Base-by-base conservation (phyloP, 495 filamentous ascomycete genomes). In the Aspergillus saccharolyticus region DNA sequence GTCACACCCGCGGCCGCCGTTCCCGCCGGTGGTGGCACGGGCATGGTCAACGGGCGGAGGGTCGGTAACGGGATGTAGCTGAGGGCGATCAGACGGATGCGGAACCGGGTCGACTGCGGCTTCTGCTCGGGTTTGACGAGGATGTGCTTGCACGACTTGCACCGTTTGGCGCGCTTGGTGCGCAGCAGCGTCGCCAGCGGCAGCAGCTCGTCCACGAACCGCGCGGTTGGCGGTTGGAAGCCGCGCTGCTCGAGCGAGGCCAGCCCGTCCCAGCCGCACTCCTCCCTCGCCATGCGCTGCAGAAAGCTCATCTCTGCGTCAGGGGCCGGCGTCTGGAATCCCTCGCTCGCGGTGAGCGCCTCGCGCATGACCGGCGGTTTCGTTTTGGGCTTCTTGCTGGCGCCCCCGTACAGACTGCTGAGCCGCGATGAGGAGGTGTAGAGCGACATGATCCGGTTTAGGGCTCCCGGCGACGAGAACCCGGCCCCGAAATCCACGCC, bases 101-200 rank as follows among this genome's bases (percentile, higher is more conserved):
- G 83, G 80, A 90, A 96, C 43, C 91, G 86, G 12, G 89, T 94
- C 16, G 84, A 90, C 47, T 82, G 79, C 14, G 96, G 83, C 68
- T 97, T 97, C 57, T 83, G 80, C 73, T 98, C 95, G n/a, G 91
- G 93, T 68, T 94, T 94, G 51, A 88, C 87, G 66, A 98, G 86
- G 71, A 97, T 96, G 76, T 97, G 93, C 5, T 93, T 87, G 78
- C 94, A 98, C 12, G 85, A 82, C 58, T 87, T 83, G 73, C 94
- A 98, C 48, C 94, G 90, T 70, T 96, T 97, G 43, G 89, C 88
- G 44, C 91, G 89, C 68, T 96, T 96, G 0, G 91, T 96, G 52
- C 90, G 86, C 4, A 97, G 83, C 7, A 92, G 84, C 42, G 86
- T 84, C 2, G 89, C 85, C 21, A 89, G 79, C 10, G 94, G 94